Evolutionary conservation across 2,329 filamentous ascomycete genomes (phyloP).

Genomic region (Pseudocercospora ulei): DNA sequence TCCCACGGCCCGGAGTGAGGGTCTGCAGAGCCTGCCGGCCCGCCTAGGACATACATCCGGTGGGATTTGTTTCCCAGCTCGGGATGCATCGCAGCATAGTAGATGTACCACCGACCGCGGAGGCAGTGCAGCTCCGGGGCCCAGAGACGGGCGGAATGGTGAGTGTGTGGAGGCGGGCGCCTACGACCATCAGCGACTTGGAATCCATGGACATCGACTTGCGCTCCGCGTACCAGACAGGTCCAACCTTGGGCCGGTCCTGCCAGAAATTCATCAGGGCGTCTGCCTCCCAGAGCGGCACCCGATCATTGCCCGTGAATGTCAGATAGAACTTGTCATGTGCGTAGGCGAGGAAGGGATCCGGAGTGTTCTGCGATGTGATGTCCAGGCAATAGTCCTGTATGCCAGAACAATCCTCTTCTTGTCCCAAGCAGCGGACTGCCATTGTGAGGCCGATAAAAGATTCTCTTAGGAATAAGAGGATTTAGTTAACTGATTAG

Average conservation of each 20-base stretch:
- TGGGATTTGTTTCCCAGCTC: slow-evolving; percentile 39
- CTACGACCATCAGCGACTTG: neutral
- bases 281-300: slow-evolving; percentile 40
- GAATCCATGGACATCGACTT: slow-evolving; percentile 4
- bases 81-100: slow-evolving; percentile 40
- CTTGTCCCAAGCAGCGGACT: neutral
- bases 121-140: slow-evolving; percentile 49
- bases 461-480: too few relatives aligned
- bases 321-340: slow-evolving; percentile 41
- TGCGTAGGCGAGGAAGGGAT: slow-evolving; percentile 40
- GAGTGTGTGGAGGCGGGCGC: slow-evolving; percentile 37
- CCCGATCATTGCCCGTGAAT: slow-evolving; percentile 39
- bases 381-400: slow-evolving; percentile 37
- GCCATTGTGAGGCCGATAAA: too few relatives aligned
- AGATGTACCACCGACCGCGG: slow-evolving; percentile 47
- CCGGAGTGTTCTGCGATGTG: slow-evolving; percentile 37
- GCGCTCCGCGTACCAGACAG: slow-evolving; percentile 33
- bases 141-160: slow-evolving; percentile 44
- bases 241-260: slow-evolving; percentile 33
- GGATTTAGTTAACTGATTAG: too few relatives aligned
- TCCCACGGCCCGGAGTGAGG: slow-evolving; percentile 36
- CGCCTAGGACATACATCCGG: slow-evolving; percentile 41
- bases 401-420: neutral
- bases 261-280: slow-evolving; percentile 36
- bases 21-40: slow-evolving; percentile 32